Conservation (phyloP, 306 rosid genomes). For the Quercus dentata region DNA sequence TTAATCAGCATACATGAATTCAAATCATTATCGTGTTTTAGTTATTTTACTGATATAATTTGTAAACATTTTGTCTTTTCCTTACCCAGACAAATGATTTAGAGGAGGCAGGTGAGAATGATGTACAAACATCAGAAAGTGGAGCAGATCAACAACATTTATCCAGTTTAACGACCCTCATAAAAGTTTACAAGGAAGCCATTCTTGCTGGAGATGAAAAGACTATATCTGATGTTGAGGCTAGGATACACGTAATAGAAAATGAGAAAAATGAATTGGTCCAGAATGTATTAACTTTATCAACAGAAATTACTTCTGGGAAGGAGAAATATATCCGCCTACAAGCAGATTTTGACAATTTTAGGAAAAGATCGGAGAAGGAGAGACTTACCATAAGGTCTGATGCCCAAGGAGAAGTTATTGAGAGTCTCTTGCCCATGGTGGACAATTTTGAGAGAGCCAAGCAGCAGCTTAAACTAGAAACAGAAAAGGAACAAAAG, state of each 20-base stretch:
- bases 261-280: constrained; percentile 46
- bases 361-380: constrained; percentile 73
- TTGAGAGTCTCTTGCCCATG: constrained; percentile 74
- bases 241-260: constrained; percentile 33
- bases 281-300: constrained; percentile 44
- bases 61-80: background rate
- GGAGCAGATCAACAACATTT: constrained; percentile 23
- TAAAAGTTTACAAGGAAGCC: constrained; percentile 71
- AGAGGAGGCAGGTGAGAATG: constrained; percentile 31
- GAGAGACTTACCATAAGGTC: constrained; percentile 48
- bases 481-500: constrained; percentile 74
- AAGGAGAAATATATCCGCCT: constrained; percentile 65
- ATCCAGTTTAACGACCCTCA: constrained; percentile 45
- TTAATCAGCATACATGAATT: background rate
- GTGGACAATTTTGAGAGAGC: constrained; percentile 86
- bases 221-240: constrained; percentile 47
- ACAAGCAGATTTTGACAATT: constrained; percentile 96
- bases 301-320: constrained; percentile 55
- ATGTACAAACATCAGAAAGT: constrained; percentile 18
- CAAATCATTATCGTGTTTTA: background rate
- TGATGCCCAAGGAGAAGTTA: constrained; percentile 61
- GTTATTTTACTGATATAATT: background rate
- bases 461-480: constrained; percentile 59
- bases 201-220: constrained; percentile 45
- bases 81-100: constrained; percentile 39